These are phyloP conservation scores for Botryosphaeria dothidea DNA, from an alignment of 2,329 filamentous ascomycete species.

Conservation along the genomic window DNA sequence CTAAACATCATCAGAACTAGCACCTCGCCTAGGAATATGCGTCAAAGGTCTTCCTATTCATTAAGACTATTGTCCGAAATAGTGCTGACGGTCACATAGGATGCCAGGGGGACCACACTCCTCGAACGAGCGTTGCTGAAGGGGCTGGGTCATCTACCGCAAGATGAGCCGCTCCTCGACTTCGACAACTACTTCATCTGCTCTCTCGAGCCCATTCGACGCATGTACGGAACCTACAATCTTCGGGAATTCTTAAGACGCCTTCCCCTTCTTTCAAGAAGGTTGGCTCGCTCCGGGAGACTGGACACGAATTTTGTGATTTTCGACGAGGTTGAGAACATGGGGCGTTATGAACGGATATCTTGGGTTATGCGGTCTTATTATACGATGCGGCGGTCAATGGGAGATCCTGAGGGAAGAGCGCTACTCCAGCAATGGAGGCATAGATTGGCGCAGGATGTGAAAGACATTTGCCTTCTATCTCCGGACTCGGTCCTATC, in stretches of 20 bases:
- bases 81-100: neutral
- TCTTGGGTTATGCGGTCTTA: neutral
- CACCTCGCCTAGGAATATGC: neutral
- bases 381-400: neutral
- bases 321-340: neutral
- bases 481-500: too few species aligned
- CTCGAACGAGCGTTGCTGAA: neutral
- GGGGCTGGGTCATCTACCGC: neutral
- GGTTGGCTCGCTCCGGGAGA: neutral
- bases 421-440: too few species aligned
- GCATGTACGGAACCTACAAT: neutral
- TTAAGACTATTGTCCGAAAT: neutral
- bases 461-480: too few species aligned
- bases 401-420: neutral
- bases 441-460: too few species aligned
- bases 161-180: neutral
- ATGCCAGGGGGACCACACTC: neutral
- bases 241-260: neutral
- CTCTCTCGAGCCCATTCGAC: neutral
- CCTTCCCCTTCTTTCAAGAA: neutral
- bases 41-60: neutral
- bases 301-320: neutral
- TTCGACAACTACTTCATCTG: neutral
- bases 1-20: neutral
- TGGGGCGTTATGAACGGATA: neutral